Evolutionary conservation across 148 eudicot species (phyloP), one percentile per base, ranked within the genome.

Genomic region (Rhododendron henanense): DNA sequence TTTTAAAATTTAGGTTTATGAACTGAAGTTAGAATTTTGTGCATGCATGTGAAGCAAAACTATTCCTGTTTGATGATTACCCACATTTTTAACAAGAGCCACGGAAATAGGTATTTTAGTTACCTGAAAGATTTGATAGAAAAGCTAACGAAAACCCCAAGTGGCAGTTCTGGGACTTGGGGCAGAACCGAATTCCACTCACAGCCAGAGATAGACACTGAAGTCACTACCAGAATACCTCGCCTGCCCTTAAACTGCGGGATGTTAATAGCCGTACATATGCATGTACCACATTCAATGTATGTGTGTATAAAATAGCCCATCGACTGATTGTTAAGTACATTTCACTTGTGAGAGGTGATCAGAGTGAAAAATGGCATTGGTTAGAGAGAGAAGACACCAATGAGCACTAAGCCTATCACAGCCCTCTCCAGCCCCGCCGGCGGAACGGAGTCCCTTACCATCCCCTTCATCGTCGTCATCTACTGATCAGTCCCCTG

Each of bases 331-430:
- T 13, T 11, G 79, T 33, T 76, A 15, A 55, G 51, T 44, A 77
- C 9, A 18, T 77, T 77, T 39, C 51, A 77, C 53, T 19, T 10
- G 8, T 16, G 74, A 16, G 44, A 41, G 44, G 59, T 28, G 39
- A 3, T 13, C 3, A 7, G 11, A 23, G 63, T n/a, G 69, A 61
- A 61, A 41, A 44, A 61, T 86, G 85, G 74, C 88, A 44, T 10
- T 86, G 47, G 81, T 83, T 18, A 86, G 85, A 50, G 82, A 83
- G 82, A 86, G 88, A 41, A 86, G 88, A 41, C 85, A 83, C 33
- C 75, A 31, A 33, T 45, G 23, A 82, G 85, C 85, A 10, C 69
- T 82, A 3, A 73, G 81, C 59, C 75, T 82, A 37, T 82, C 88
- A 23, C 13, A 78, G 31, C 86, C 84, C 5, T 33, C 84, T 50